phyloP scores from a whole-genome alignment of 768 basidiomycete genomes.

The Termitomyces sp. region DNA sequence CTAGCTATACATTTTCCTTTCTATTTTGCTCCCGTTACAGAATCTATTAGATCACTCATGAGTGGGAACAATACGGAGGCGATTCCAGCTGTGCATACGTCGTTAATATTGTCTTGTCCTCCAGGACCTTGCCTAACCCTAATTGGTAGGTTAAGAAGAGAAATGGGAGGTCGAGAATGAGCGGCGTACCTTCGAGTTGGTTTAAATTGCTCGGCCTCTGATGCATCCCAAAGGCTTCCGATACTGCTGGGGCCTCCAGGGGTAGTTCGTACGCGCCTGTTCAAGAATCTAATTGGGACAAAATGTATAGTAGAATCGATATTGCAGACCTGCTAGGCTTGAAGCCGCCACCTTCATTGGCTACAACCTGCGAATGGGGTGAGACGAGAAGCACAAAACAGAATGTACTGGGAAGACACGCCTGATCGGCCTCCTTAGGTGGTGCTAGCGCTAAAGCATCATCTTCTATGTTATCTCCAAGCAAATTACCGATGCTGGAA shows the following conservation, averaged over 20 bases:
- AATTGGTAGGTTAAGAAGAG: background rate
- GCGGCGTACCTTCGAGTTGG: conserved; percentile 58
- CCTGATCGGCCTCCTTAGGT: conserved; percentile 21
- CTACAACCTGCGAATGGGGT: background rate
- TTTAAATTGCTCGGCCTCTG: conserved; percentile 46
- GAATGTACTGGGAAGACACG: background rate
- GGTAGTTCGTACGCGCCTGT: conserved; percentile 37
- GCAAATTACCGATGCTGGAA: conserved; percentile 46
- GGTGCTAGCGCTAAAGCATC: conserved; percentile 61
- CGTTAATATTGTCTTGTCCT: conserved; percentile 54
- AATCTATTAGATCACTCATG: conserved; percentile 11
- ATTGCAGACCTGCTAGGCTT: conserved; percentile 46
- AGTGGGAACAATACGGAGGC: conserved; percentile 4
- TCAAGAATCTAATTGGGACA: background rate
- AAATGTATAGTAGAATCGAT: background rate
- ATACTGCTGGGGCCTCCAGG: conserved; percentile 42
- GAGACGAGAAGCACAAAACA: background rate
- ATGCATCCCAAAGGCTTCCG: conserved; percentile 42
- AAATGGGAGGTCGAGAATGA: background rate
- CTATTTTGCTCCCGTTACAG: conserved; percentile 8
- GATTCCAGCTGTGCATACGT: conserved; percentile 21
- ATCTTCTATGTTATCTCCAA: conserved; percentile 39
- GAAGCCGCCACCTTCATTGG: conserved; percentile 23
- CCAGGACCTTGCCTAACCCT: conserved; percentile 69
- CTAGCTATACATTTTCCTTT: background rate